Base-by-base conservation (phyloP, 345 rosid genomes). In the Populus tremula region DNA sequence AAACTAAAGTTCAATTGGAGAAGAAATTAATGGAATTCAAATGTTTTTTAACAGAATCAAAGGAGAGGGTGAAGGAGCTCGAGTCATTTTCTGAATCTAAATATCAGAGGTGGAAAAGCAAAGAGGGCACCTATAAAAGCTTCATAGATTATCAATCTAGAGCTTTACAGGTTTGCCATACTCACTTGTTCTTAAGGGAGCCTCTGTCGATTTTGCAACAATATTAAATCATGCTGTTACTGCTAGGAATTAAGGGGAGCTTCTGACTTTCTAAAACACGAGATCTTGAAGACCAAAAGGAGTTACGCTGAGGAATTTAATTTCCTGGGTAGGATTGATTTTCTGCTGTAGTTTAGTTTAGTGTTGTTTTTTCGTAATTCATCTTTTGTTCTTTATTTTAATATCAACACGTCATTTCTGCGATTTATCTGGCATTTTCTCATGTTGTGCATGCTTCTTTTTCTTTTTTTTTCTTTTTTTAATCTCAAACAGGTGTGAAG, bases 101-200 rank as follows among this genome's bases (percentile, higher is more conserved):
- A 86, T 84, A 84, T 76, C 87, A 79, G 76, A 87, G 88, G 77
- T 96, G 97, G 98, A 90, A 84, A 80, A 86, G 84, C 77, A 92
- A 88, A 80, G 97, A 92, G 78, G 59, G 69, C 69, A 81, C 86
- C 47, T 96, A 87, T 81, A 86, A 75, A 75, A 81, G 79, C 76
- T 90, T 92, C 74, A 77, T 96, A 77, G 81, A 86, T 74, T 78
- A 70, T 70, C 97, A 96, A 69, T 81, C 47, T 64, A 86, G 79
- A 81, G 88, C 89, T 53, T 82, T 93, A 77, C 87, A 89, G 97
- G 99, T 96, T 72, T 84, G 86, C 49, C 72, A 64, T 72, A 25
- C 59, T 53, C 41, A 70, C 41, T 71, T 35, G 70, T 80, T 78
- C 76, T 53, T 69, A 71, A 27, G 23, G 36, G 69, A 54, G 17